These are phyloP conservation scores for Chalaropsis ovoidea DNA, from an alignment of 2,329 filamentous ascomycete genomes.

Conservation along the genomic window DNA sequence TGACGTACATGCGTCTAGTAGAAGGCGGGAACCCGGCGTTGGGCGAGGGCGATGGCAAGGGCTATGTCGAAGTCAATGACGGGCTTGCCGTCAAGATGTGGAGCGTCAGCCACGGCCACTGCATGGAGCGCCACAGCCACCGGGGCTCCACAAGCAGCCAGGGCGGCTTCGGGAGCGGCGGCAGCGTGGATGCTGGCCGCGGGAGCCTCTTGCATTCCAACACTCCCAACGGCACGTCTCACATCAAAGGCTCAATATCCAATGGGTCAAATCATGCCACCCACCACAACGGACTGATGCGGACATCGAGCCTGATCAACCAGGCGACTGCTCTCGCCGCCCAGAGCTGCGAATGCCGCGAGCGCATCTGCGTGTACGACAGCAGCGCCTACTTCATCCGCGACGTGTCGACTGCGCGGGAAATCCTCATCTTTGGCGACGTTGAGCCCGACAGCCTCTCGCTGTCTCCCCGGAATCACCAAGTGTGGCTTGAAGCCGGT, in stretches of 20 bases:
- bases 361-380: conserved; percentile 61
- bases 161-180: conserved; percentile 41
- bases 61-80: conserved; percentile 81
- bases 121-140: conserved; percentile 63
- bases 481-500: conserved; percentile 80
- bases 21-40: conserved; percentile 81
- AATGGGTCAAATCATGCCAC: conserved; percentile 22
- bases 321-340: conserved; percentile 25
- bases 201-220: conserved; percentile 28
- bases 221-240: conserved; percentile 16
- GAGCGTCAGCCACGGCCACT: conserved; percentile 81
- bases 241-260: conserved; percentile 20
- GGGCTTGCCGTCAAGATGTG: conserved; percentile 82
- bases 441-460: conserved; percentile 87
- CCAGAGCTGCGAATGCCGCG: conserved; percentile 32
- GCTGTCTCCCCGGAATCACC: conserved; percentile 65
- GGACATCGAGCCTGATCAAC: conserved; percentile 21
- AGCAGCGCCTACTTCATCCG: conserved; percentile 92
- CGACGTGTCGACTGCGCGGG: conserved; percentile 56
- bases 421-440: conserved; percentile 90
- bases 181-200: conserved; percentile 40
- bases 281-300: conserved; percentile 11
- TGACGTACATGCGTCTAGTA: conserved; percentile 79
- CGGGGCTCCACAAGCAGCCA: conserved; percentile 46
- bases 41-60: conserved; percentile 66